Base-by-base conservation (phyloP, 768 basidiomycete genomes). In the Chalciporus pseudorubinellus region DNA sequence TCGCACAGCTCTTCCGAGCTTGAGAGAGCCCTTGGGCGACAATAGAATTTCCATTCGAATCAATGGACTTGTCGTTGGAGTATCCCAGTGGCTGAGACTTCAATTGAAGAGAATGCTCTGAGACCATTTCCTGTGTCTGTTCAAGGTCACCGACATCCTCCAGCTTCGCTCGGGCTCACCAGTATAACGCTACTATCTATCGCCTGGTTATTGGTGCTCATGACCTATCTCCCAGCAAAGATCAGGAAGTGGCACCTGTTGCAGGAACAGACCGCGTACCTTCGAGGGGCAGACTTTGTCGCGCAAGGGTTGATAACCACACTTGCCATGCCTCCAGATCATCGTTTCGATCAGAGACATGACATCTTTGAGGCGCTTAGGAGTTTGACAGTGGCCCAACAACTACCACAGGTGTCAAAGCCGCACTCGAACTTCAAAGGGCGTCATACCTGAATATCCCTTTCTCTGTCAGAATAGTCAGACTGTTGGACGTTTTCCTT, bases 221-320 rank as follows among this genome's bases (percentile, higher is more conserved):
- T 63, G 19, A 81, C 64, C 81, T 83, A 49, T 36, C 40, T 13
- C 38, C 26, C 19, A 52, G 11, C 29, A 38, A 40, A 9, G 0
- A 42, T 47, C 18, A 41, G 24, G 13, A 16, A 34, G n/a, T 39
- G 11, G 36, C 44, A 14, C 20, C 6, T 13, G 18, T 10, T 1
- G 41, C 19, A 45, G 33, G 38, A 50, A 39, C n/a, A 18, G 39
- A 28, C 0, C 52, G 33, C 52, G 33, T 52, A 85, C 89, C 76
- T 93, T 93, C 5, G 88, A 87, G 3, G 89, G 85, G 61, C 93
- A 95, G n/a, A 75, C 65, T 22, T 75, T 67, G 52, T 86, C 77
- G 24, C 83, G 70, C 28, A 92, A 60, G n/a, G 77, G 74, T 50
- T 80, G 78, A 60, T 92, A 92, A 13, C 78, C 77, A 58, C 87